Evolutionary conservation across 345 rosid genomes (phyloP), one percentile per base, ranked within the genome.

Genomic region (Eutrema heterophyllum): DNA sequence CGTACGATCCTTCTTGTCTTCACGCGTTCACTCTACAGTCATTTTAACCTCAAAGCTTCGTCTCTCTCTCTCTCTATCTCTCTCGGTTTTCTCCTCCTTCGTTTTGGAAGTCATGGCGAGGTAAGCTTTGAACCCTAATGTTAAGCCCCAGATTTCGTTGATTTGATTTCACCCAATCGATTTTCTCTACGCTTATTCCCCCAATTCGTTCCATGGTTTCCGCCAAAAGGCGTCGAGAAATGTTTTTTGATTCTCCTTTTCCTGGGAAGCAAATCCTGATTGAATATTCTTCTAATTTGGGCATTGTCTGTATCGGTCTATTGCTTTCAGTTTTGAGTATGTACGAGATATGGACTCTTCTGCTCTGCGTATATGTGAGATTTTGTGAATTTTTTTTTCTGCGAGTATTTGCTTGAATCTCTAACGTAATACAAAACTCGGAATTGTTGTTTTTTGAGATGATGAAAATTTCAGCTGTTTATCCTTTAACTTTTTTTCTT

Each of bases 71-170:
- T 29, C 45, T 35, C 46, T 44, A 9, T 7, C 32, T 71, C 74
- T 73, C 50, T 41, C 43, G 5, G 21, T 2, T 46, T 46, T 24
- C 18, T 49, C 18, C 38, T 29, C 51, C 7, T 21, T 72, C 43
- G 57, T 40, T 26, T 48, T 46, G 56, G 64, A 50, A 72, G 26
- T 40, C 73, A 83, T 83, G 84, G 77, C 82, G 43, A 78, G 86
- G 86, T 83, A 78, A 68, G 72, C 63, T 58, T 43, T 12, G n/a
- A 50, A 67, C 32, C 71, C 33, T 59, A 16, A 16, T 60, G 7
- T 26, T 10, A 38, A 12, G 0, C 24, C 26, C 46, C 13, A 4
- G 43, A 56, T 54, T 29, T 70, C 16, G 29, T 36, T 40, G 6
- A 36, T 13, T 7, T 43, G 13, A 27, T 54, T 67, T 73, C 71